Percentiles rank a stretch among this genome's conserved stretches.
These are phyloP conservation scores for Daedaleopsis nitida DNA, from an alignment of 768 basidiomycete genomes.

Conservation along the genomic window DNA sequence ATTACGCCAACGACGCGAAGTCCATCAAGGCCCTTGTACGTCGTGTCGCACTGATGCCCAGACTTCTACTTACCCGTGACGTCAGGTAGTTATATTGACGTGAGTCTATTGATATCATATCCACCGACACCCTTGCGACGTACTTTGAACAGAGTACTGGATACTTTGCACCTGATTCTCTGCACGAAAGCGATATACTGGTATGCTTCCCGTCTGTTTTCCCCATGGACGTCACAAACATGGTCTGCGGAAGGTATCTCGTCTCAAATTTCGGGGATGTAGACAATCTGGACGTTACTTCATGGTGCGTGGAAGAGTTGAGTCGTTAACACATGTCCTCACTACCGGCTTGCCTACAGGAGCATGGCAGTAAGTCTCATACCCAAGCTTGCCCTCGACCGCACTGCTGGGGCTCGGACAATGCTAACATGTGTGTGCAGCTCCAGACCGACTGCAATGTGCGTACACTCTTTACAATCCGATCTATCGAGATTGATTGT, in stretches of 20 bases:
- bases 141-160: constrained; percentile 36
- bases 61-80: neutral
- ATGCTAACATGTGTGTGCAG: constrained; percentile 26
- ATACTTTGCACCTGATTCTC: constrained; percentile 47
- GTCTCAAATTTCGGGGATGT: constrained; percentile 45
- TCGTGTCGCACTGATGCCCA: neutral
- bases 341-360: neutral
- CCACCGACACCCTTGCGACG: neutral
- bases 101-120: neutral
- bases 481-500: neutral
- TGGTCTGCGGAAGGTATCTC: constrained; percentile 40
- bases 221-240: neutral
- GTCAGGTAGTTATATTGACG: constrained; percentile 16
- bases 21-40: constrained; percentile 44
- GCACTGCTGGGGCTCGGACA: no score
- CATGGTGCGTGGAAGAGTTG: constrained; percentile 39
- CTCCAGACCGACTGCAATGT: constrained; percentile 56
- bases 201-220: constrained; percentile 29
- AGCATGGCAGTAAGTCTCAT: constrained; percentile 23
- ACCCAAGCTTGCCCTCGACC: no score
- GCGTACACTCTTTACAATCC: constrained; percentile 15
- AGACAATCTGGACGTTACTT: constrained; percentile 37
- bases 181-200: constrained; percentile 49
- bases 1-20: constrained; percentile 42
- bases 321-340: neutral